Percentiles rank a stretch among this genome's conserved stretches.
These are phyloP conservation scores for Syncephalastrum contaminatum DNA, from an alignment of 371 early-diverging fungal genomes.

Conservation along the genomic window DNA sequence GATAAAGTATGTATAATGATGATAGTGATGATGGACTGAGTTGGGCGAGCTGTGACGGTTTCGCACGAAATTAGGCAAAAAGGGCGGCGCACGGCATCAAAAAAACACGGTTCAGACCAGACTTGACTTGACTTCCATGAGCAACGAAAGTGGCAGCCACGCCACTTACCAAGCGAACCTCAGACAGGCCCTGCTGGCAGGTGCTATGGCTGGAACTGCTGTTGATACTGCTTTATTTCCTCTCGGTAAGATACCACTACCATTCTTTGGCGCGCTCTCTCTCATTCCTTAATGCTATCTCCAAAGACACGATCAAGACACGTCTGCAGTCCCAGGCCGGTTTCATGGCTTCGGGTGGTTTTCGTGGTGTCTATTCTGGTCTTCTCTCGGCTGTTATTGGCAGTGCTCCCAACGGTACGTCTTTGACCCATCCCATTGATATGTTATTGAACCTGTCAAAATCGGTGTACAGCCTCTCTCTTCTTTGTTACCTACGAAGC, in stretches of 20 bases:
- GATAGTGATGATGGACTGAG: too few relatives aligned
- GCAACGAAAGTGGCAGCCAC: constrained; percentile 5
- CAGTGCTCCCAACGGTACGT: constrained; percentile 86
- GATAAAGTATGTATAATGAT: too few relatives aligned
- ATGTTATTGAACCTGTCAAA: neutral
- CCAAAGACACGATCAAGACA: constrained; percentile 89
- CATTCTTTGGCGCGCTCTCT: neutral
- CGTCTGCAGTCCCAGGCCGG: constrained; percentile 86
- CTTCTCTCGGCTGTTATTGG: constrained; percentile 91
- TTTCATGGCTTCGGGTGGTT: constrained; percentile 88
- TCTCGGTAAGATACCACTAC: constrained; percentile 42
- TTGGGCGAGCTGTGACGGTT: neutral
- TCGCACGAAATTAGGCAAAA: too few relatives aligned
- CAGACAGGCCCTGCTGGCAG: constrained; percentile 63
- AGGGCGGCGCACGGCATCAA: too few relatives aligned
- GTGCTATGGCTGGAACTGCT: constrained; percentile 79
- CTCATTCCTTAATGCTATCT: neutral
- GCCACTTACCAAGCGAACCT: constrained; percentile 33
- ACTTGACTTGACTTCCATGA: constrained; percentile 8
- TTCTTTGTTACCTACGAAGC: constrained; percentile 94
- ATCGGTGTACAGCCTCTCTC: constrained; percentile 64
- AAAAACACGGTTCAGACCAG: neutral
- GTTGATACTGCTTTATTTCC: constrained; percentile 91
- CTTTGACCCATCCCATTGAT: neutral
- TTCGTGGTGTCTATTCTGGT: constrained; percentile 90